Conservation (phyloP, 495 filamentous ascomycete species). For the Saxophila tyrrhenica region DNA sequence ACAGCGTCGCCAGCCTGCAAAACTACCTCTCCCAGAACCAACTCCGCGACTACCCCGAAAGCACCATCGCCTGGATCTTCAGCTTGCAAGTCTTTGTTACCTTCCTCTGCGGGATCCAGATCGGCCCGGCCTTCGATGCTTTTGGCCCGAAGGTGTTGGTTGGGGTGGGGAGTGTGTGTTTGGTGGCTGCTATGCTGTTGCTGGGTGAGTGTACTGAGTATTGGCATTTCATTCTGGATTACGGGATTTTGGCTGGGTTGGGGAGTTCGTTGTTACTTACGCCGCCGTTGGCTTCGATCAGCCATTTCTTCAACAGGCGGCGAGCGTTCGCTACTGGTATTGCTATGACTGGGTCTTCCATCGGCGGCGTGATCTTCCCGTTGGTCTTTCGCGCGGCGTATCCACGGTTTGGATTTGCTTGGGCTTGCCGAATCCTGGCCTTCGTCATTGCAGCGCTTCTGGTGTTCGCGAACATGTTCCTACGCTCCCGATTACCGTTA, state of each 20-base stretch:
- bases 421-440: constrained; percentile 47
- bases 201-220: constrained; percentile 44
- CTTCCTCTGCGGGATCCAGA: constrained; percentile 52
- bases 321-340: constrained; percentile 54
- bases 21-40: constrained; percentile 51
- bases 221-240: constrained; percentile 47
- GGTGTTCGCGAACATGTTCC: constrained; percentile 40
- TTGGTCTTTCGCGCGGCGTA: constrained; percentile 41
- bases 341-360: constrained; percentile 45
- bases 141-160: constrained; percentile 45
- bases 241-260: constrained; percentile 42
- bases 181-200: constrained; percentile 44
- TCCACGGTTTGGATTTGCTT: constrained; percentile 40
- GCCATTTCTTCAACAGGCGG: constrained; percentile 54
- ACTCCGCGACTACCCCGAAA: constrained; percentile 39
- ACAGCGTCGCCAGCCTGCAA: constrained; percentile 51
- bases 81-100: constrained; percentile 51
- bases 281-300: constrained; percentile 46
- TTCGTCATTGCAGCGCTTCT: constrained; percentile 47
- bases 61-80: constrained; percentile 55
- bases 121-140: constrained; percentile 57
- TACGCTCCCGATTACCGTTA: constrained; percentile 37
- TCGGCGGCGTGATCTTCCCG: constrained; percentile 54
- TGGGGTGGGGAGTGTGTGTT: constrained; percentile 38
- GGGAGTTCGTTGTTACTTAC: constrained; percentile 48